phyloP scores from a whole-genome alignment of 202 grass and related monocot species.

The Schoenoplectus triqueter region DNA sequence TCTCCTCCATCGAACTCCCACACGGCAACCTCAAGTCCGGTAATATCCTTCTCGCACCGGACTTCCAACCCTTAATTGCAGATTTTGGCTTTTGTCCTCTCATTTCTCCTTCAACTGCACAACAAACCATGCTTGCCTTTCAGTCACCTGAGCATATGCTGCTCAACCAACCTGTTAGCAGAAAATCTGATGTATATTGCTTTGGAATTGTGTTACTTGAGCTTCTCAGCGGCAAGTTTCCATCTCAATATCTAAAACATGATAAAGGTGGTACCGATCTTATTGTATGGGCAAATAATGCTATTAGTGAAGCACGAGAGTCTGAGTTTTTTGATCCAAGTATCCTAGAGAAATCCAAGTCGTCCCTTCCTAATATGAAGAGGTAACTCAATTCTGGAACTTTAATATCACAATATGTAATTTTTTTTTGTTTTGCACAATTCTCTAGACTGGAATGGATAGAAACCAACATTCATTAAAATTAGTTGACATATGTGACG shows the following conservation, averaged over 20 bases:
- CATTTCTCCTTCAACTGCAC: constrained; percentile 37
- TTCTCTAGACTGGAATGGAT: background rate
- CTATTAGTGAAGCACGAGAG: constrained; percentile 57
- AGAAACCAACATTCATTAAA: background rate
- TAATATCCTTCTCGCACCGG: constrained; percentile 73
- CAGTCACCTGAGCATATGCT: constrained; percentile 57
- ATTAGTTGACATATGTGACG: background rate
- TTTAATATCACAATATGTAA: background rate
- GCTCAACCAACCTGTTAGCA: constrained; percentile 11
- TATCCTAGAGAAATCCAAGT: constrained; percentile 50
- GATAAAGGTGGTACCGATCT: constrained; percentile 84
- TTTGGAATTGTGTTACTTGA: constrained; percentile 91
- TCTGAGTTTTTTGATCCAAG: constrained; percentile 76
- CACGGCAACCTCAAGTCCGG: constrained; percentile 96
- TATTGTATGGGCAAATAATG: constrained; percentile 67
- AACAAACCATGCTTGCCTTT: constrained; percentile 48
- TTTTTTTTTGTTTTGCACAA: background rate
- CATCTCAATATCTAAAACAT: constrained; percentile 68
- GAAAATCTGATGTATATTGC: constrained; percentile 88
- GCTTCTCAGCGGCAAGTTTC: constrained; percentile 92
- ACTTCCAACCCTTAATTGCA: constrained; percentile 82
- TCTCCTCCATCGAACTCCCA: constrained; percentile 51
- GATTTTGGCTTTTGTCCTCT: constrained; percentile 76
- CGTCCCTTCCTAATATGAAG: constrained; percentile 75
- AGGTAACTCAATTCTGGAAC: constrained; percentile 37